Conservation (phyloP, 2,329 filamentous ascomycete species). For the Ascochyta clinopodiicola region DNA sequence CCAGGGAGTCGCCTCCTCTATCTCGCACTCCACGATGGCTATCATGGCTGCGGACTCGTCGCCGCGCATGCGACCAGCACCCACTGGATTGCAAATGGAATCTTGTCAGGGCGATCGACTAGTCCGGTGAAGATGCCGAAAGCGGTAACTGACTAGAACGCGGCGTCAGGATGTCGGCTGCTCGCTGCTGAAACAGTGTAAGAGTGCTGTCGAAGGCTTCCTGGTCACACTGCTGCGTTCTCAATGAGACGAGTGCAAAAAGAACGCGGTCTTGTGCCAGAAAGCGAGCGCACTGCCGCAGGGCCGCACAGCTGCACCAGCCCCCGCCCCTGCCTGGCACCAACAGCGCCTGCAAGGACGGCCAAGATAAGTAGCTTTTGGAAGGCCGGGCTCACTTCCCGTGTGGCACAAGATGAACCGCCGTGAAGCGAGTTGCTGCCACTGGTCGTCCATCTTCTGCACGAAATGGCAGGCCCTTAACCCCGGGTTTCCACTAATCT, state of each 20-base stretch:
- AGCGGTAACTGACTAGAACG: constrained; percentile 17
- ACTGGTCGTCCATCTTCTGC: constrained; percentile 11
- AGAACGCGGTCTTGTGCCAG: constrained; percentile 2
- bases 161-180: constrained; percentile 9
- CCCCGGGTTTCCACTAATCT: constrained; percentile 11
- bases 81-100: constrained; percentile 30
- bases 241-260: constrained; percentile 1
- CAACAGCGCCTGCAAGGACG: constrained; percentile 8
- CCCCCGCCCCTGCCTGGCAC: background rate
- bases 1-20: constrained; percentile 21
- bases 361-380: constrained; percentile 10
- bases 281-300: background rate
- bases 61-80: constrained; percentile 7
- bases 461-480: constrained; percentile 12
- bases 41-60: constrained; percentile 10
- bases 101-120: constrained; percentile 24
- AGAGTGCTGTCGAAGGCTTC: background rate
- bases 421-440: constrained; percentile 10
- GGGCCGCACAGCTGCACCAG: background rate
- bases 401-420: constrained; percentile 14
- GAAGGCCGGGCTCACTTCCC: constrained; percentile 9
- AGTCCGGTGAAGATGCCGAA: constrained; percentile 11
- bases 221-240: constrained; percentile 8
- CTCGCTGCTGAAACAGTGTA: constrained; percentile 11
- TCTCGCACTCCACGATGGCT: constrained; percentile 10